Conservation (phyloP, 352 stramenopile genomes). For the Pythium diclinum region DNA sequence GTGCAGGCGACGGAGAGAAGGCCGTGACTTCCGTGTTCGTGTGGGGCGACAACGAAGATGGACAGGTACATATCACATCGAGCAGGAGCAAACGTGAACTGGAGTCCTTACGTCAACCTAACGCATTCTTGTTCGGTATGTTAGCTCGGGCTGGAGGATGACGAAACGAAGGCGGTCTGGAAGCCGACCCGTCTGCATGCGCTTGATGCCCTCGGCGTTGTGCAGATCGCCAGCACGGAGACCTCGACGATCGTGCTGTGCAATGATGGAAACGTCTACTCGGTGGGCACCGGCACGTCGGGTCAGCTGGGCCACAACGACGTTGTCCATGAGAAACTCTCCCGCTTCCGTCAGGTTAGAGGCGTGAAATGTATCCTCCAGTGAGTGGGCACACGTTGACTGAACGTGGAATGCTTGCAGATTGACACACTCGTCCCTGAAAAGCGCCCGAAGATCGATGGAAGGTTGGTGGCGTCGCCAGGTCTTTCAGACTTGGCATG, state of each 20-base stretch:
- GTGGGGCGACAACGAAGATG: conserved; percentile 80
- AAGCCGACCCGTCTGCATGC: conserved; percentile 56
- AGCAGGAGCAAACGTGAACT: not conserved
- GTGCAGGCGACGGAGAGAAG: conserved; percentile 35
- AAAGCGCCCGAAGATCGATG: conserved; percentile 74
- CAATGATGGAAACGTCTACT: conserved; percentile 78
- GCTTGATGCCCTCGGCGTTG: conserved; percentile 58
- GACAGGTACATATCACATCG: conserved; percentile 43
- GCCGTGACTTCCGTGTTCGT: conserved; percentile 61
- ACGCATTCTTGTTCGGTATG: not conserved
- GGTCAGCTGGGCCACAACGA: conserved; percentile 77
- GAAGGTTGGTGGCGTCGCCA: conserved; percentile 35
- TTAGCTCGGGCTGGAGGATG: conserved; percentile 51
- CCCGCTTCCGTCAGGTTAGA: conserved; percentile 42
- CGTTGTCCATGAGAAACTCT: conserved; percentile 76
- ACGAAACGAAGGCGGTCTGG: conserved; percentile 51
- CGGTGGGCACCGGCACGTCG: conserved; percentile 50
- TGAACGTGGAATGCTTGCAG: conserved; percentile 23
- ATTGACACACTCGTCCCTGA: conserved; percentile 67
- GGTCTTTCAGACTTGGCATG: not conserved
- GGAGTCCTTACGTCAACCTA: not conserved
- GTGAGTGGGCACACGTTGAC: not conserved
- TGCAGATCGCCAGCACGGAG: conserved; percentile 62
- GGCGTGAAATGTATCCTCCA: not conserved
- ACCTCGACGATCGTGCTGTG: conserved; percentile 58